Evolutionary conservation across 2,329 filamentous ascomycete genomes (phyloP), one percentile per base, ranked within the genome.

Genomic region (Sclerotinia minor): DNA sequence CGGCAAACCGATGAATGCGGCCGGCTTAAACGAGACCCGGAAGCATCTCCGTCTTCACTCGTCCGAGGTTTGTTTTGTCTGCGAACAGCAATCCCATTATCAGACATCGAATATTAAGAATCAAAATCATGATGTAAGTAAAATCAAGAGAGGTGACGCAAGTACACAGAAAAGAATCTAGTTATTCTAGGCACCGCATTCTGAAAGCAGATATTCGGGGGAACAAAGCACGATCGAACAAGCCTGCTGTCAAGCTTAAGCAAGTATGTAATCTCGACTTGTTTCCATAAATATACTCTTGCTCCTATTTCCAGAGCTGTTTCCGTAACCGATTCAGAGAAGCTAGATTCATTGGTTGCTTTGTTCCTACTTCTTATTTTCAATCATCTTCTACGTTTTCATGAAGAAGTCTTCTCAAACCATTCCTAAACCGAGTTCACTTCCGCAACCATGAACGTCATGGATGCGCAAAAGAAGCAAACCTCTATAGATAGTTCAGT

Each of bases 1-100:
- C 29, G 45, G 59, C 15, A 38, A 38, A 11, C 32, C 26, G n/a
- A 63, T n/a, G 45, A 63, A 63, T 63, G 59, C 59, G 44, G 45
- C 19, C 21, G 29, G n/a, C 32, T 61, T 63, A 50, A 63, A 24
- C 32, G 45, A 63, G 45, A 50, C 21, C 47, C n/a, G 59, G 59
- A 38, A 52, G 8, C 32, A 49, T 61, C 29, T 38, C 58, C 45
- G 21, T 35, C 29, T n/a, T 54, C 53, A 15, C 32, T 57, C 21
- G 15, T 50, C n/a, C 45, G 32, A 41, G 17, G 17, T 41, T 5
- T 41, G 8, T 13, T 13, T 1, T 41, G 45, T 50, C 59, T 41
- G 45, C 59, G n/a, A 63, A 63, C 45, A 52, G 32, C 8, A 38
- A 13, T 21, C 19, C 9, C 17, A 19, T 41, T 2, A 19, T 17